A percentile compares a stretch with the other conserved stretches of the same genome.
phyloP scores from a whole-genome alignment of 83 land plant genomes.

The Isoetes engelmannii region DNA sequence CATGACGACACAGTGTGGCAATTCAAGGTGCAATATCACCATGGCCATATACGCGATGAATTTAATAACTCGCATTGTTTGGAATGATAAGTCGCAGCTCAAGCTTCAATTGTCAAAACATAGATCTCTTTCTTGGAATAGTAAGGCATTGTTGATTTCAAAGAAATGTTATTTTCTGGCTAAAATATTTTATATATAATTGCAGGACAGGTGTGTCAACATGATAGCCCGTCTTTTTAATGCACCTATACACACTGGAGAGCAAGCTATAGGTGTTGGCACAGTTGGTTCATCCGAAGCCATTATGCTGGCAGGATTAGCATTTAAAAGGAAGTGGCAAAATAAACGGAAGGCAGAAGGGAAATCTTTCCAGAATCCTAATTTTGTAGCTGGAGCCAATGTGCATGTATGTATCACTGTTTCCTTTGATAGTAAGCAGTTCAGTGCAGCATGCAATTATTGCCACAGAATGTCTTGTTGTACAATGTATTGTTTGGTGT shows the following conservation, averaged over 20 bases:
- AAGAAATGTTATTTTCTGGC: not conserved
- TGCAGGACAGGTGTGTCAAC: constrained; percentile 61
- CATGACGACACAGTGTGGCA: no score
- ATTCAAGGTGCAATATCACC: no score
- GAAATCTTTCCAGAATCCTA: constrained; percentile 64
- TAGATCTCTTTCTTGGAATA: not conserved
- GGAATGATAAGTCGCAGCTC: not conserved
- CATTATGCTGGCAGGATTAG: constrained; percentile 58
- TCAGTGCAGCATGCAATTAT: not conserved
- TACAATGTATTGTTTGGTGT: not conserved
- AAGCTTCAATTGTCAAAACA: no score
- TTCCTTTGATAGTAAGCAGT: not conserved
- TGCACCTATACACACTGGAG: constrained; percentile 43
- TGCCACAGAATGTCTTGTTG: not conserved
- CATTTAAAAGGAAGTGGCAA: constrained; percentile 65
- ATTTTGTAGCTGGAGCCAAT: constrained; percentile 58
- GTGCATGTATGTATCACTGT: constrained; percentile 49
- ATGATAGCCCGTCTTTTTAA: constrained; percentile 64
- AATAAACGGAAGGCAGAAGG: constrained; percentile 48
- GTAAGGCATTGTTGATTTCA: not conserved
- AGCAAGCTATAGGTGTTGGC: constrained; percentile 53
- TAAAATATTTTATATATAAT: no score
- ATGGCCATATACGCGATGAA: no score
- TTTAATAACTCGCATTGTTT: no score
- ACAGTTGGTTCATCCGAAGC: constrained; percentile 70